Percentiles rank a stretch among this genome's conserved stretches.
These are phyloP conservation scores for Aspergillus thermomutatus DNA, from an alignment of 2,329 filamentous ascomycete genomes.

Conservation along the genomic window DNA sequence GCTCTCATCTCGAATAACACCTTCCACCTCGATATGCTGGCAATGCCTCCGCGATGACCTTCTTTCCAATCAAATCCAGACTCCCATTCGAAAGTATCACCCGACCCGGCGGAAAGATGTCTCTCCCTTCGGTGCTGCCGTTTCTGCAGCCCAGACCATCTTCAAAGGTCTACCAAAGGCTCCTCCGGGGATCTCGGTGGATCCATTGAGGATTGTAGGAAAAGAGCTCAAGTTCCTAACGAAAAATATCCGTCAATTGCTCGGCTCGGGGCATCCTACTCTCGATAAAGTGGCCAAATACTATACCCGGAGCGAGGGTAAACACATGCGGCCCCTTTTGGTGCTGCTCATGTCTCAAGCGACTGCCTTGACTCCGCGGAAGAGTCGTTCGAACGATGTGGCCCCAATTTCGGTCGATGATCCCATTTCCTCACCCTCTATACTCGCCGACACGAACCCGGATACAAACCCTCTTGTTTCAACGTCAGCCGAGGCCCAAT, in stretches of 20 bases:
- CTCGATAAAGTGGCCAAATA: slow-evolving; percentile 96
- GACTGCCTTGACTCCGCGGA: slow-evolving; percentile 73
- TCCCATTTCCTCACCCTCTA: slow-evolving; percentile 56
- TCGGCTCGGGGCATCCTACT: slow-evolving; percentile 90
- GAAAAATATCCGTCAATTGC: slow-evolving; percentile 86
- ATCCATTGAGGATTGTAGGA: slow-evolving; percentile 83
- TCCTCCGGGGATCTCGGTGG: slow-evolving; percentile 64
- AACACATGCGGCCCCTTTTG: slow-evolving; percentile 91
- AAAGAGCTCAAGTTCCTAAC: slow-evolving; percentile 97
- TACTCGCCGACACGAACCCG: slow-evolving; percentile 81
- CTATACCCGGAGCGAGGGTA: slow-evolving; percentile 94
- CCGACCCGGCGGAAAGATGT: slow-evolving; percentile 38
- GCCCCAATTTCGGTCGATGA: slow-evolving; percentile 50
- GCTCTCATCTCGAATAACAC: slow-evolving; percentile 27
- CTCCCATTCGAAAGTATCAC: slow-evolving; percentile 38
- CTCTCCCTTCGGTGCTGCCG: slow-evolving; percentile 43
- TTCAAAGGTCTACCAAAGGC: slow-evolving; percentile 42
- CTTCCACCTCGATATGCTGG: slow-evolving; percentile 36
- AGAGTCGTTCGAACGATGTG: slow-evolving; percentile 40
- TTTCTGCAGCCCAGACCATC: slow-evolving; percentile 52
- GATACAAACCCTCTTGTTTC: slow-evolving; percentile 55
- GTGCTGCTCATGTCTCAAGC: slow-evolving; percentile 96
- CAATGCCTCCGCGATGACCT: slow-evolving; percentile 41
- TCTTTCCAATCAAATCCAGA: slow-evolving; percentile 18
- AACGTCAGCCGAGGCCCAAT: slow-evolving; percentile 34